Evolutionary conservation across 2,329 filamentous ascomycete species (phyloP), one percentile per base, ranked within the genome.

Genomic region (Ascochyta koolunga): DNA sequence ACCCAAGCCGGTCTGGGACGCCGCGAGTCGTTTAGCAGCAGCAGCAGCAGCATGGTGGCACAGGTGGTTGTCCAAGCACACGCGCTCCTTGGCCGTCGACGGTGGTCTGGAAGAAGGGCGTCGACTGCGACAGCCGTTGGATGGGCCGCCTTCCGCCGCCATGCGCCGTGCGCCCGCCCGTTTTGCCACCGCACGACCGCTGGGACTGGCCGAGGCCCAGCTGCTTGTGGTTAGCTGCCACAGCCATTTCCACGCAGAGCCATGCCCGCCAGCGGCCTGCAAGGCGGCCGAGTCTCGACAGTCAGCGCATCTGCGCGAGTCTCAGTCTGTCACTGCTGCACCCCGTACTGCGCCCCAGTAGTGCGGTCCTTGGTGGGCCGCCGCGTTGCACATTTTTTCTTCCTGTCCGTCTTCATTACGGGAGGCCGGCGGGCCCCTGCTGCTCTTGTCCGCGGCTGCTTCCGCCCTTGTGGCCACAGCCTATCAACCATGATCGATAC

Each of bases 31-130:
- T 45, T 54, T 54, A 54, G 40, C 45, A 31, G 21, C 35, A 39
- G n/a, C 27, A 37, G 19, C 25, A 41, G 35, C 19, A 39, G 16
- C 40, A 45, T 41, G 40, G 40, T 50, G 51, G 35, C 48, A 45
- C 41, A 35, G 45, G 33, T 32, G 40, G 54, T 44, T 46, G 45
- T n/a, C n/a, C n/a, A n/a, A n/a, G n/a, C n/a, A n/a, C n/a, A n/a
- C n/a, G n/a, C 27, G 37, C 43, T 50, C 41, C 50, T 48, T 36
- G 40, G n/a, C 33, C 54, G 53, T 53, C 39, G 49, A 45, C 39
- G 39, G 41, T 49, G 50, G 44, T 33, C 54, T 53, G 44, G 49
- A 50, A 4, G 44, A 24, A 16, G 1, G 22, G 33, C 19, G 44
- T 31, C 38, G 25, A 47, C 37, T 6, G 22, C 22, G n/a, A n/a